These are phyloP conservation scores for Aspergillus olivimuriae DNA, from an alignment of 495 filamentous ascomycete genomes.

Conservation along the genomic window DNA sequence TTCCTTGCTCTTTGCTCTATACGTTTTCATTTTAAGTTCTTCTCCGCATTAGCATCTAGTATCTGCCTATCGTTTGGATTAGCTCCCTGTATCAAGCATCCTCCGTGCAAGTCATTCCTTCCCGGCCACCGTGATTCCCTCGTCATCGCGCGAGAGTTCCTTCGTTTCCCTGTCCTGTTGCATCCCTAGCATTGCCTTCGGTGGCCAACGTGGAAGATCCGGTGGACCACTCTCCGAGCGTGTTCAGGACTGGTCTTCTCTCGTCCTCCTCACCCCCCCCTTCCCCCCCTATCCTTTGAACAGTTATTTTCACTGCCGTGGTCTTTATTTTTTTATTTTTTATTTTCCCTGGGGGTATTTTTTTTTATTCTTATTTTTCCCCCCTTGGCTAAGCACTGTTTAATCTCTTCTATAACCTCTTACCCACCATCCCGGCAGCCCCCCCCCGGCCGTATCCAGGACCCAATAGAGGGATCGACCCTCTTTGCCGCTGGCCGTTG, in stretches of 20 bases:
- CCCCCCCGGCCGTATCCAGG: constrained; percentile 13
- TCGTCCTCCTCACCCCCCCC: constrained; percentile 10
- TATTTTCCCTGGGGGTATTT: background rate
- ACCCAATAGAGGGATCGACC: constrained; percentile 19
- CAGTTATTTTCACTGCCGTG: constrained; percentile 20
- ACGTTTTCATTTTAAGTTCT: background rate
- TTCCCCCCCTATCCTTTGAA: constrained; percentile 7
- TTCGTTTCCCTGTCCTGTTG: constrained; percentile 8
- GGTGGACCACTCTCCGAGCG: constrained; percentile 15
- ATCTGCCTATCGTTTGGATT: constrained; percentile 16
- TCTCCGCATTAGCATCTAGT: constrained; percentile 14
- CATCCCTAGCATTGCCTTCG: constrained; percentile 10
- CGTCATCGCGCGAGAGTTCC: constrained; percentile 7
- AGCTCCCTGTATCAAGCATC: constrained; percentile 12
- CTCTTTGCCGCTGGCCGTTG: constrained; percentile 14
- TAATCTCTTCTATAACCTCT: constrained; percentile 19
- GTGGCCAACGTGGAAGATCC: constrained; percentile 19
- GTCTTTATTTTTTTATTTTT: constrained; percentile 8
- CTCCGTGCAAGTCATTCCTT: constrained; percentile 11
- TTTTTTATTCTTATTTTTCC: constrained; percentile 6
- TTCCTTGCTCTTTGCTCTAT: constrained; percentile 1
- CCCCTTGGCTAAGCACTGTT: constrained; percentile 21
- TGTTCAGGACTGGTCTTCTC: constrained; percentile 14
- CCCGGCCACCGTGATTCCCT: constrained; percentile 7
- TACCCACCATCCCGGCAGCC: constrained; percentile 14